A percentile compares a stretch with the other conserved stretches of the same genome.
Evolutionary conservation across 345 rosid genomes (phyloP).

Genomic region (Gossypioides kirkii): DNA sequence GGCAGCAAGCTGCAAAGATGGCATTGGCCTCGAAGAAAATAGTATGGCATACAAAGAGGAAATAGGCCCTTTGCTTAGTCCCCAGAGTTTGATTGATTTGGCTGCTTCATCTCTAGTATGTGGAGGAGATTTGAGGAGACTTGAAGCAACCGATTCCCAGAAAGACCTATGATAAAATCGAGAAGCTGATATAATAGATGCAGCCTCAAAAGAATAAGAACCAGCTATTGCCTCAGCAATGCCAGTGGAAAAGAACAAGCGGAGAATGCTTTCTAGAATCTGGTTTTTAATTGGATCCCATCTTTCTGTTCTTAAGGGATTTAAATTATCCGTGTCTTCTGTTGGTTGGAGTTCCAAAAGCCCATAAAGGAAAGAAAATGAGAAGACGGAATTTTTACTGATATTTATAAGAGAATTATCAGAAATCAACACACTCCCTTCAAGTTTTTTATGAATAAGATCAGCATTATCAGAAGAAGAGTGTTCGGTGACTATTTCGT

Average conservation of each 20-base stretch:
- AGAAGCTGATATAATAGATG: constrained; percentile 54
- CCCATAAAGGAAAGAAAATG: constrained; percentile 50
- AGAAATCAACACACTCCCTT: constrained; percentile 45
- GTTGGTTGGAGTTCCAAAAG: constrained; percentile 30
- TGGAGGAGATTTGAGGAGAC: constrained; percentile 53
- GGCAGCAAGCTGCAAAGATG: constrained; percentile 76
- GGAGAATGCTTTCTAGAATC: constrained; percentile 74
- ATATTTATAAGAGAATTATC: constrained; percentile 43
- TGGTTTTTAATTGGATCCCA: constrained; percentile 59
- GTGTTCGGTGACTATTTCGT: constrained; percentile 39
- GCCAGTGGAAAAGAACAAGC: constrained; percentile 82
- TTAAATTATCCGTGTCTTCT: constrained; percentile 30
- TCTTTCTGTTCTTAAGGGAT: constrained; percentile 34
- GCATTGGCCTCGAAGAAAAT: constrained; percentile 62
- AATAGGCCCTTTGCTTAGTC: constrained; percentile 72
- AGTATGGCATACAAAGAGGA: constrained; percentile 75
- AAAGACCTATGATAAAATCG: constrained; percentile 49
- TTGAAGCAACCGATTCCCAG: constrained; percentile 79
- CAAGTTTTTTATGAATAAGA: constrained; percentile 40
- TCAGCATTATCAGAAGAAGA: constrained; percentile 39
- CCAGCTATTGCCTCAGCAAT: constrained; percentile 79
- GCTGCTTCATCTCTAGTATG: constrained; percentile 75
- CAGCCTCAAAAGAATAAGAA: constrained; percentile 56
- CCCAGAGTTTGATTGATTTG: constrained; percentile 87
- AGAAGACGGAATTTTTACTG: constrained; percentile 64